Base-by-base conservation (phyloP, 257 asterid genomes). In the Przewalskia tangutica region DNA sequence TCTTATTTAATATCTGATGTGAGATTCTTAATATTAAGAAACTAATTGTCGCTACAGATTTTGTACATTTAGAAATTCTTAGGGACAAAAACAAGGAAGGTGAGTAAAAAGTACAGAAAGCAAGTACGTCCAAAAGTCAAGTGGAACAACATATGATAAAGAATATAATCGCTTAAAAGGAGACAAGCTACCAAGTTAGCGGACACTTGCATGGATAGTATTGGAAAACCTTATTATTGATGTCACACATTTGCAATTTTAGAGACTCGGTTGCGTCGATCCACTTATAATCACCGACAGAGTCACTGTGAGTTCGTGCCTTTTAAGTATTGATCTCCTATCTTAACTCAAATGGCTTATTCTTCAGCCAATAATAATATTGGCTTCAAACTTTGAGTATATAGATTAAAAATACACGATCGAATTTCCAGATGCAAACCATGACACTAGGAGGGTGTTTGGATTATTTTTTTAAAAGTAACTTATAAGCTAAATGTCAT, bases 241-340 rank as follows among this genome's bases (percentile, higher is more conserved):
- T 86, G 88, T 90, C 90, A 44, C 90, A 91, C 77, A 94, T 86
- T 88, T 90, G 98, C 80, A 86, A 80, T 81, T 90, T 89, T 67
- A 94, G 85, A 56, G 89, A 89, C 86, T 88, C 93, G 1, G 98
- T 89, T 36, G 82, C 83, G 81, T 92, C 90, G 0, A 80, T 83
- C 95, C 97, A 91, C 79, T 90, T 89, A 75, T 89, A 84, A 63
- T 90, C 89, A 85, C 89, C 87, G 40, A 36, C 66, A 53, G 82
- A 81, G n/a, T 70, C 83, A 64, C 84, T 88, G 38, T 50, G 63
- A 63, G 56, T 14, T 90, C 91, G 89, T 42, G 97, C 95, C 87
- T 92, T 86, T 83, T 81, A 42, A 94, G 92, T 42, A 91, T 81
- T 62, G 23, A 17, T 81, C 98, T 89, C 97, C 98, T 92, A 80